These are phyloP conservation scores for Apiospora malaysiana DNA, from an alignment of 2,329 filamentous ascomycete genomes.

Conservation along the genomic window DNA sequence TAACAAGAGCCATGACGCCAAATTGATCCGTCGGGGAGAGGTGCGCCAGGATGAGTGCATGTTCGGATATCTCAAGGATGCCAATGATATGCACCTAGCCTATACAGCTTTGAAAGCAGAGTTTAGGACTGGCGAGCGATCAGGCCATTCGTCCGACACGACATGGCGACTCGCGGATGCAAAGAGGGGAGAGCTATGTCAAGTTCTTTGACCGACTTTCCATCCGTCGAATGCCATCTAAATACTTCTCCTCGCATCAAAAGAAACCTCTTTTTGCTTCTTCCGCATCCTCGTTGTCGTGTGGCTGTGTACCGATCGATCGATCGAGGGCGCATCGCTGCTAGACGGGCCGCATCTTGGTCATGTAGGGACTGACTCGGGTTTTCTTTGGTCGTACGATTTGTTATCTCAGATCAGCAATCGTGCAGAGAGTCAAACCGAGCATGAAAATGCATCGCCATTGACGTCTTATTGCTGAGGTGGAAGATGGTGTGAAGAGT, in stretches of 20 bases:
- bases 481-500: neutral
- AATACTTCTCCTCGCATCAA: neutral
- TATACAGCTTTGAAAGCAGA: neutral
- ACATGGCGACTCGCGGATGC: neutral
- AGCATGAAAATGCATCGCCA: neutral
- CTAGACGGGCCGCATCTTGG: neutral
- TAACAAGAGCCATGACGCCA: neutral
- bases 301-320: neutral
- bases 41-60: neutral
- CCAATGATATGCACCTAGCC: neutral
- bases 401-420: neutral
- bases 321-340: neutral
- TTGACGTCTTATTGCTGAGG: neutral
- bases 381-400: neutral
- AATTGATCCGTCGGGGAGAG: neutral
- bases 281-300: neutral
- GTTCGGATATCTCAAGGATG: neutral
- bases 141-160: neutral
- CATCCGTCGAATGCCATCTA: neutral
- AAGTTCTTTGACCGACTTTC: neutral
- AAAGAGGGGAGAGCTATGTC: neutral
- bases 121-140: neutral
- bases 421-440: neutral
- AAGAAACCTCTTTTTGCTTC: neutral
- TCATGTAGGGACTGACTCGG: neutral